These are phyloP conservation scores for Phlyctochytrium bullatum DNA, from an alignment of 192 early-diverging fungal species.

Conservation along the genomic window DNA sequence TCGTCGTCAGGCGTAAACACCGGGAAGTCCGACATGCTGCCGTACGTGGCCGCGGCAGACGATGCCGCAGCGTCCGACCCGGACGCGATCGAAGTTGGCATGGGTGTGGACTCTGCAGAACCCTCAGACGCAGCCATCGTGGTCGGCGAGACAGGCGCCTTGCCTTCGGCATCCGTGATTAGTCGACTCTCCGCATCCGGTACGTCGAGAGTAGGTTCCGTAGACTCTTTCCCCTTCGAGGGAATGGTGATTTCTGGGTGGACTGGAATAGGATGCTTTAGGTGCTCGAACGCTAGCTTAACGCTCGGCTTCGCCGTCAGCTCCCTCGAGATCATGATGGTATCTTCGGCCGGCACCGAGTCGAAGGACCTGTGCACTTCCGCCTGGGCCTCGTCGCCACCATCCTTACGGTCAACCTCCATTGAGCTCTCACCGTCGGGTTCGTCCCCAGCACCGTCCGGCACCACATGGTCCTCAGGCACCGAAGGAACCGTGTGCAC, in stretches of 20 bases:
- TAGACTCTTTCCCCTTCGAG: not conserved
- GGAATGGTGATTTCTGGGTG: not conserved
- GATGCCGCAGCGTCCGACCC: not conserved
- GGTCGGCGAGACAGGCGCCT: not conserved
- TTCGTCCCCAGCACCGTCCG: too few species aligned
- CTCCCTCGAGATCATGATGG: too few species aligned
- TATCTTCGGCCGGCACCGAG: too few species aligned
- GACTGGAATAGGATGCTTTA: not conserved
- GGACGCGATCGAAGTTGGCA: not conserved
- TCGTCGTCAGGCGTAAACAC: slow-evolving; percentile 4
- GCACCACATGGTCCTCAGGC: too few species aligned
- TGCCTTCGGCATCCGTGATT: too few species aligned
- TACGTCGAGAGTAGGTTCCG: not conserved
- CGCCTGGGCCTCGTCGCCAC: too few species aligned
- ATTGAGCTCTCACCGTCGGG: too few species aligned
- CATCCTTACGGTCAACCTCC: too few species aligned
- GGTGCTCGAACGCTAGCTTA: not conserved
- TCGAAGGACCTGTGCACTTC: too few species aligned
- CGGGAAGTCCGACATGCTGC: not conserved
- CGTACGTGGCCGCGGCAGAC: not conserved
- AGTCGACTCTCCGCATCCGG: too few species aligned
- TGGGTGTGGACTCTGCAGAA: not conserved
- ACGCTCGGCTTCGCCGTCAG: not conserved
- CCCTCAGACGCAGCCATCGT: not conserved
- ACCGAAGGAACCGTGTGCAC: too few species aligned